Percentiles rank a stretch among this genome's conserved stretches.
These are phyloP conservation scores for Lentinula edodes DNA, from an alignment of 768 basidiomycete species.

Conservation along the genomic window DNA sequence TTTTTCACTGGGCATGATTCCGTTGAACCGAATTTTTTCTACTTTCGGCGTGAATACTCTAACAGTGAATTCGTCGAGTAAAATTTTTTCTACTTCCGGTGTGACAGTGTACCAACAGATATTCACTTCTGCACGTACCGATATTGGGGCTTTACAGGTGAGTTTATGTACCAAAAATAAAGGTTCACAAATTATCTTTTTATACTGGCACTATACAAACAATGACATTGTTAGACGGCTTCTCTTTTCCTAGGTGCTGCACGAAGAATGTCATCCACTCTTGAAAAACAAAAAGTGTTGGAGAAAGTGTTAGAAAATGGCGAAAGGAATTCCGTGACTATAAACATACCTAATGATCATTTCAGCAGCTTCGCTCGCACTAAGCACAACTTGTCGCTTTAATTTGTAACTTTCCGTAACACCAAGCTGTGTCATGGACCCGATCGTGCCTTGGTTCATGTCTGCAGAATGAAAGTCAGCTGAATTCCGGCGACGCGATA, in stretches of 20 bases:
- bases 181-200: too few species aligned
- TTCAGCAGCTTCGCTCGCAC: constrained; percentile 94
- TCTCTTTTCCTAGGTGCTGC: constrained; percentile 84
- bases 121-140: too few species aligned
- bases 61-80: too few species aligned
- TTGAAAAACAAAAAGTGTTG: constrained; percentile 20
- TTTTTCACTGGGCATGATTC: too few species aligned
- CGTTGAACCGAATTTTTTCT: too few species aligned
- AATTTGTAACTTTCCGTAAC: constrained; percentile 97
- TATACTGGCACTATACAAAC: too few species aligned
- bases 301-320: neutral
- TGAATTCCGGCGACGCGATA: neutral
- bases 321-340: constrained; percentile 5
- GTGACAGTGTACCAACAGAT: too few species aligned
- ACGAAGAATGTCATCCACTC: constrained; percentile 89
- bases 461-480: constrained; percentile 38
- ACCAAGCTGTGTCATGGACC: constrained; percentile 83
- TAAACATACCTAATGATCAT: constrained; percentile 86
- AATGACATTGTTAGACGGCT: constrained; percentile 42
- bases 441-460: constrained; percentile 82
- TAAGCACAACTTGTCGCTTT: constrained; percentile 90
- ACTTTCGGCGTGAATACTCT: too few species aligned
- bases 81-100: too few species aligned
- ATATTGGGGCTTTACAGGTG: too few species aligned
- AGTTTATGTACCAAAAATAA: too few species aligned